Percentiles rank a stretch among this genome's conserved stretches.
phyloP scores from a whole-genome alignment of 2,329 filamentous ascomycete species.

The Apiospora saccharicola region DNA sequence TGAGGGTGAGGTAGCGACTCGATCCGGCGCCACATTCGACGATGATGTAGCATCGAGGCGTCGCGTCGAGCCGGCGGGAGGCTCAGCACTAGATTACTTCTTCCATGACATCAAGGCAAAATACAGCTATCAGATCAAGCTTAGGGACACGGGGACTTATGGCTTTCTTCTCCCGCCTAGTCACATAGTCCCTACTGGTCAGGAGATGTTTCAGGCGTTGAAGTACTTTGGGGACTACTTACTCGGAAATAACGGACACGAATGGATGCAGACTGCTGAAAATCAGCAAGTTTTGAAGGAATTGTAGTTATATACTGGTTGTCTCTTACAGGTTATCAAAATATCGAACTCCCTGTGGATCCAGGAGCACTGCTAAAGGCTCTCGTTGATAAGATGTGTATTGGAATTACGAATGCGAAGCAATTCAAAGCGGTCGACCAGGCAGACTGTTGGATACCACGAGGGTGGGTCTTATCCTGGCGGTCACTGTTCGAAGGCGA shows the following conservation, averaged over 20 bases:
- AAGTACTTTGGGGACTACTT: conserved; percentile 86
- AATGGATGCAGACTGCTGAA: conserved; percentile 39
- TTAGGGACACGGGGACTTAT: conserved; percentile 92
- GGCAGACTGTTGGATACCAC: background rate
- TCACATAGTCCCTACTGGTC: conserved; percentile 86
- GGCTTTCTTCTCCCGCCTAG: conserved; percentile 89
- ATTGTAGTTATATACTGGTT: background rate
- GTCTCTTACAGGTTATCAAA: background rate
- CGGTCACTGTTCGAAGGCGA: background rate
- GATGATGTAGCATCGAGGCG: conserved; percentile 44
- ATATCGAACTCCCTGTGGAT: background rate
- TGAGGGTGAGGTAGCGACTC: conserved; percentile 70
- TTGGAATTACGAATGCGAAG: background rate
- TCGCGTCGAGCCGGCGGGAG: conserved; percentile 75
- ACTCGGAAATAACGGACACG: conserved; percentile 73
- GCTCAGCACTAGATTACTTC: conserved; percentile 93
- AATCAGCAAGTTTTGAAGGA: background rate
- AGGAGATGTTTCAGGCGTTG: conserved; percentile 84
- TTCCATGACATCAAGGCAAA: conserved; percentile 84
- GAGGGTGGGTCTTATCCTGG: background rate
- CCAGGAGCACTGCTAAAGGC: background rate
- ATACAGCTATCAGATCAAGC: conserved; percentile 92
- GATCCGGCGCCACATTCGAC: conserved; percentile 35
- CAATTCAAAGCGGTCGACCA: background rate
- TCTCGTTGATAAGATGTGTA: background rate